These are phyloP conservation scores for Zygosaccharomyces pseudobailii DNA, from an alignment of 1,139 yeast genomes.

Conservation along the genomic window DNA sequence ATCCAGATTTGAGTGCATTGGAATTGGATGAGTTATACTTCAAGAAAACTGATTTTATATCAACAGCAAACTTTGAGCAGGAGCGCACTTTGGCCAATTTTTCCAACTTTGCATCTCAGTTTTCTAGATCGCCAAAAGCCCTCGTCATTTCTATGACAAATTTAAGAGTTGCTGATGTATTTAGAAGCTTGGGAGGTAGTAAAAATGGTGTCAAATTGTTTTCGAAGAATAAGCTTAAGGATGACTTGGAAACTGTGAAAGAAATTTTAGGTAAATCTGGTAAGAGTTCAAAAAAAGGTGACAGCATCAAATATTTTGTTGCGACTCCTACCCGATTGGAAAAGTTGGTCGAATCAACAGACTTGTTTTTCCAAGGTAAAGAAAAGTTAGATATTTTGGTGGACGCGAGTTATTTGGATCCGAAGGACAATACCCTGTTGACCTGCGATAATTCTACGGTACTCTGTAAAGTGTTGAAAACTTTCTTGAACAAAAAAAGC, in stretches of 20 bases:
- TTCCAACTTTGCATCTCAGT: conserved; percentile 24
- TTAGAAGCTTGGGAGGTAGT: conserved; percentile 47
- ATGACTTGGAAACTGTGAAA: conserved; percentile 45
- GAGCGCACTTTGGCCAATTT: conserved; percentile 27
- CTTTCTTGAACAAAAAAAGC: conserved; percentile 29
- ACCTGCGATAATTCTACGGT: conserved; percentile 27
- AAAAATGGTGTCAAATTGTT: conserved; percentile 49
- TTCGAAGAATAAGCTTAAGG: conserved; percentile 56
- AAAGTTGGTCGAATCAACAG: conserved; percentile 45
- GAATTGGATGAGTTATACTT: conserved; percentile 34
- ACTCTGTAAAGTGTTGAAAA: conserved; percentile 27
- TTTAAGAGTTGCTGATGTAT: conserved; percentile 34
- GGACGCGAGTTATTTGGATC: conserved; percentile 58
- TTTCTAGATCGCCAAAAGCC: conserved; percentile 31
- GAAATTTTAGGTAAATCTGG: conserved; percentile 12
- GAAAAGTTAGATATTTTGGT: conserved; percentile 54
- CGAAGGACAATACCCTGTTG: conserved; percentile 38
- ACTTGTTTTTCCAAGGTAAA: conserved; percentile 40
- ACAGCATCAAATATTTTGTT: conserved; percentile 37
- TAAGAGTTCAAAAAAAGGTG: conserved; percentile 8
- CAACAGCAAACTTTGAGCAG: conserved; percentile 24
- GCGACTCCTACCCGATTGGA: conserved; percentile 58
- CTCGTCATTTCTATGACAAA: conserved; percentile 31
- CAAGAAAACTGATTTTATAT: conserved; percentile 30
- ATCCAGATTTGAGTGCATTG: conserved; percentile 33